Evolutionary conservation across 768 basidiomycete species (phyloP).

Genomic region (Calocera viscosa): DNA sequence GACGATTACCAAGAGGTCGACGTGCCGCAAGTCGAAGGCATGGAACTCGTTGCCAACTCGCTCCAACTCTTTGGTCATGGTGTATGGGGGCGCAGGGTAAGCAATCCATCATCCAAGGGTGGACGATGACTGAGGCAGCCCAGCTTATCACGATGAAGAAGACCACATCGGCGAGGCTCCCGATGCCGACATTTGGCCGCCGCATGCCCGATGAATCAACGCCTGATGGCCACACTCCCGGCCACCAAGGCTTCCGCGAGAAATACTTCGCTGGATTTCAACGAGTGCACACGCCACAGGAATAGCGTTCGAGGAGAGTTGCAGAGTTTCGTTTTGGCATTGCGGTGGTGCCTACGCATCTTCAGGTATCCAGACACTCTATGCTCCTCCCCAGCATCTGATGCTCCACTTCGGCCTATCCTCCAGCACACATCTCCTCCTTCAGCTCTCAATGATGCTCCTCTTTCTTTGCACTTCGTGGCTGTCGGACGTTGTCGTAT

Average conservation of each 20-base stretch:
- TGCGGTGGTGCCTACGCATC: neutral
- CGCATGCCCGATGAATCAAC: constrained; percentile 3
- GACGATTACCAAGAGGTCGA: constrained; percentile 87
- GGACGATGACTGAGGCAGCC: neutral
- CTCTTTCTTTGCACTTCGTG: neutral
- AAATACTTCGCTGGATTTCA: constrained; percentile 74
- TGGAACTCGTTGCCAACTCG: constrained; percentile 79
- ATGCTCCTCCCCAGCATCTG: neutral
- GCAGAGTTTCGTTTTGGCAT: neutral
- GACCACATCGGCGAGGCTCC: constrained; percentile 31
- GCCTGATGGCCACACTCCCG: constrained; percentile 44
- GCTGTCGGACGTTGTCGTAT: constrained; percentile 49
- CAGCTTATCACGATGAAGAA: constrained; percentile 90
- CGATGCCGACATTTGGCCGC: constrained; percentile 44
- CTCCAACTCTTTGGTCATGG: constrained; percentile 77
- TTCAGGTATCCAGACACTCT: neutral
- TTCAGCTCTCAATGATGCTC: neutral
- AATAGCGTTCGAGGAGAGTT: neutral
- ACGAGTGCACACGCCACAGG: neutral
- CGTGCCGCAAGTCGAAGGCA: constrained; percentile 64
- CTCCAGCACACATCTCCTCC: neutral
- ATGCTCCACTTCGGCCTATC: neutral
- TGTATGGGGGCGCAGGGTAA: constrained; percentile 74
- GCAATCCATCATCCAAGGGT: constrained; percentile 23
- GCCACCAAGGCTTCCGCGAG: constrained; percentile 77